Evolutionary conservation across 1,284 basidiomycete species (phyloP).

Genomic region (Cutaneotrichosporon cutaneum): DNA sequence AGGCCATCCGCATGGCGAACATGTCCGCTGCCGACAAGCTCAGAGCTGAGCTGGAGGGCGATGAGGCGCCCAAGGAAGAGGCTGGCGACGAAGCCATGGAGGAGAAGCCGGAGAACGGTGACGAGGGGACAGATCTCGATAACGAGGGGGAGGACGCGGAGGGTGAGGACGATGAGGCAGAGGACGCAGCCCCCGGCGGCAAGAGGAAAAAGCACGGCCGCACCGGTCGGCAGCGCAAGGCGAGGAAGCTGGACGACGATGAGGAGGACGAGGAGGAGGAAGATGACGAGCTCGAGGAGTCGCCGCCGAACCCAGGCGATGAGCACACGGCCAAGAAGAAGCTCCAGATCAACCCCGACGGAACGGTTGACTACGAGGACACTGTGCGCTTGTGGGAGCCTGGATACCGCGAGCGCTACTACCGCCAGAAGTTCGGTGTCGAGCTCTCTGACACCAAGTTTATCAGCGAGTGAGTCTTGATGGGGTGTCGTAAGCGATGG

Average conservation of each 20-base stretch:
- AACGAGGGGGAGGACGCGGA: constrained; percentile 32
- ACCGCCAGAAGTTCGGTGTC: constrained; percentile 87
- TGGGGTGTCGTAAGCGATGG: constrained; percentile 1
- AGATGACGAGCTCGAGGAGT: constrained; percentile 35
- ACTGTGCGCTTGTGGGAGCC: constrained; percentile 92
- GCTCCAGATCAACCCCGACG: constrained; percentile 78
- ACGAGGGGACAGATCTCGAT: constrained; percentile 22
- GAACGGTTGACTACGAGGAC: constrained; percentile 69
- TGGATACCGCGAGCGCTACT: constrained; percentile 94
- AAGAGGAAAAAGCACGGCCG: constrained; percentile 14
- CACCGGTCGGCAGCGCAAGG: constrained; percentile 64
- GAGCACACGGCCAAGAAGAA: constrained; percentile 55
- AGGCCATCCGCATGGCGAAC: constrained; percentile 90
- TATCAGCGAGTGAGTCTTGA: constrained; percentile 67
- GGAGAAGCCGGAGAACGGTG: constrained; percentile 22
- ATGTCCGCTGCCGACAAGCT: constrained; percentile 91
- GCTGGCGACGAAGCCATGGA: constrained; percentile 29
- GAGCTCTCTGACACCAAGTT: constrained; percentile 70
- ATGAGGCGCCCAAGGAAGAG: constrained; percentile 23
- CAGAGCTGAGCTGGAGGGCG: constrained; percentile 80
- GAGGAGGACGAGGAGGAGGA: constrained; percentile 40
- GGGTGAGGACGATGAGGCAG: constrained; percentile 51
- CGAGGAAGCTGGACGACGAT: constrained; percentile 47
- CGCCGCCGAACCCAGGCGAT: constrained; percentile 50
- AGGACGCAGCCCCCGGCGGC: constrained; percentile 28